Conservation (phyloP, 23 red algal genomes). For the Cyanidiococcus yangmingshanensis region DNA sequence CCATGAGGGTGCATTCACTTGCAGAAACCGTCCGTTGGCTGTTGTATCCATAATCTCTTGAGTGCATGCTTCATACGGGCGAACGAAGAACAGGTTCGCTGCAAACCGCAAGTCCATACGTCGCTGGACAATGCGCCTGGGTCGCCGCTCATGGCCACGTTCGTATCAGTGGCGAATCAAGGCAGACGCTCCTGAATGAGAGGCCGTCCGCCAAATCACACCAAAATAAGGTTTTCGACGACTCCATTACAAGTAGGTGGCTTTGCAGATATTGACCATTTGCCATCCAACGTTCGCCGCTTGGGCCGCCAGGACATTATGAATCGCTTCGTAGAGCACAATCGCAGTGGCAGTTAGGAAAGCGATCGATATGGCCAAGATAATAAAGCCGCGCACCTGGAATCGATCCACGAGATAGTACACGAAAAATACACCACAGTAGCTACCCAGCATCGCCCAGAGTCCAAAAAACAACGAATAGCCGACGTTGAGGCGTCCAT, state of each 20-base stretch:
- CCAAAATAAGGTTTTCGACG: no score
- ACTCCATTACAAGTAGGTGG: background rate
- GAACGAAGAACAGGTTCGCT: no score
- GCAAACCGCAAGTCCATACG: no score
- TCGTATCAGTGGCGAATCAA: no score
- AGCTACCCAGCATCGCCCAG: constrained; percentile 16
- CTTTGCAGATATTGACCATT: background rate
- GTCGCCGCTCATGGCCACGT: no score
- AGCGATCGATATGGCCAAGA: background rate
- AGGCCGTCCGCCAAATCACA: no score
- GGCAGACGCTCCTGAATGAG: no score
- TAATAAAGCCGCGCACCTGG: background rate
- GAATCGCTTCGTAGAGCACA: constrained; percentile 3
- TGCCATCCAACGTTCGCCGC: constrained; percentile 1
- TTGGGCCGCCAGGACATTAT: background rate
- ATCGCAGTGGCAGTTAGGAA: background rate
- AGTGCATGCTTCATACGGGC: no score
- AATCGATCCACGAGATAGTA: constrained; percentile 17
- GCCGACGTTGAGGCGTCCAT: constrained; percentile 7
- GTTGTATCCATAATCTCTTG: no score
- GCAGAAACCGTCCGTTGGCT: no score
- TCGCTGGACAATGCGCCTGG: no score
- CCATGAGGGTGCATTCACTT: no score
- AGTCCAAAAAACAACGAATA: constrained; percentile 12
- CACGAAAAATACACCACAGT: background rate